Evolutionary conservation across 106 monocot genomes (phyloP), one percentile per base, ranked within the genome.

Genomic region (Apostasia shenzhenica): DNA sequence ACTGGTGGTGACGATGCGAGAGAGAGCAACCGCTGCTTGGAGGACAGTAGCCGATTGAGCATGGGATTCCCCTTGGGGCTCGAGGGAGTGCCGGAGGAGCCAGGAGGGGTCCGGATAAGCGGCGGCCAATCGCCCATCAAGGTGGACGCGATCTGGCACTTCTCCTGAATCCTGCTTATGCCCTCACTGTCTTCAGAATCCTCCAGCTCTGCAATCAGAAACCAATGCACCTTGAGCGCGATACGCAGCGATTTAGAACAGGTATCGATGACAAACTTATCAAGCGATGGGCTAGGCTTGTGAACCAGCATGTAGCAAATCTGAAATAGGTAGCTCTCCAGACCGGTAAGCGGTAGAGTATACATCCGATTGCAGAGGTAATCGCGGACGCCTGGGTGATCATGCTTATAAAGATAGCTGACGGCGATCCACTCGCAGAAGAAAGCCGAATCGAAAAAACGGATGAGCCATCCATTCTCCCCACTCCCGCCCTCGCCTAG

Each of bases 351-450:
- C 1, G 99, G 99, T 0, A 99, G 90, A 10, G 99, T 81, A 78
- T 99, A 99, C 99, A 99, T 99, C 5, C 99, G 84, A 61, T 99
- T 99, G 78, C 99, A 99, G 48, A 99, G 84, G 72, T 99, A 99
- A 71, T 99, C 99, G 41, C 99, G 86, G 13, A 99, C 99, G 0
- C 99, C 99, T 4, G 90, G 68, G 72, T 99, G 99, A 57, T 87
- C 87, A 63, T 90, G 87, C 85, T 99, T 99, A 93, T 99, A 99
- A 45, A 99, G 87, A 73, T 99, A 99, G 75, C 99, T 99, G 46
- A 99, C 99, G 1, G 99, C 99, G 75, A 99, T 99, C 99, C 99
- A 99, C 87, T 99, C 99, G 70, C 99, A 99, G 83, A 99, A 99
- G 87, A 99, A 99, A 70, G 99, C 70, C 13, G 99, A 99, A 63